A percentile compares a stretch with the other conserved stretches of the same genome.
Evolutionary conservation across 2,329 filamentous ascomycete genomes (phyloP).

Genomic region (Aspergillus sp.): DNA sequence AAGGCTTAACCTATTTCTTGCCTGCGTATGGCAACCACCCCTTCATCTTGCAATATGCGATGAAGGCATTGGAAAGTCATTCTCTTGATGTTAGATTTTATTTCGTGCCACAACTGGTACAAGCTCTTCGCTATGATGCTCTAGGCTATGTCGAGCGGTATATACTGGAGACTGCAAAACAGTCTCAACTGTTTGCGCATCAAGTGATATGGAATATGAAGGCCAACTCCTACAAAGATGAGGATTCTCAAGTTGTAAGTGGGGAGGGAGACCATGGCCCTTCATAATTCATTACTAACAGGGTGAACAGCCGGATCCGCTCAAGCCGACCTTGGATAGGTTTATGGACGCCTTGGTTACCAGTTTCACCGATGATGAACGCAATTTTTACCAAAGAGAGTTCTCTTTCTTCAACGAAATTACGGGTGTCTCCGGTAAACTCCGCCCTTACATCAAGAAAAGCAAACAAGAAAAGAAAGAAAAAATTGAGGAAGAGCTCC

Average conservation of each 20-base stretch:
- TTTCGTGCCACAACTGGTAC: conserved; percentile 97
- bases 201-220: conserved; percentile 99
- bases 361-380: conserved; percentile 77
- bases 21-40: conserved; percentile 89
- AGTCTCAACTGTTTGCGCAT: conserved; percentile 97
- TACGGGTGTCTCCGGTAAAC: conserved; percentile 89
- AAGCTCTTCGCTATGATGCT: conserved; percentile 87
- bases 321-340: conserved; percentile 89
- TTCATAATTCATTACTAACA: conserved; percentile 10
- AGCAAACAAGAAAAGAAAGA: conserved; percentile 97
- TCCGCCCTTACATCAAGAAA: conserved; percentile 88
- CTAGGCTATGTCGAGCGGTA: conserved; percentile 95
- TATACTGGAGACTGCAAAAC: conserved; percentile 93
- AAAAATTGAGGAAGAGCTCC: conserved; percentile 97
- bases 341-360: conserved; percentile 82
- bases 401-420: conserved; percentile 99
- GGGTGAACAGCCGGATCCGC: conserved; percentile 68
- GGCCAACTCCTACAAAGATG: conserved; percentile 96
- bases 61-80: conserved; percentile 90
- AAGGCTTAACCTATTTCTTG: conserved; percentile 88
- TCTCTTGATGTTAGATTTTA: conserved; percentile 98
- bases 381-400: conserved; percentile 86
- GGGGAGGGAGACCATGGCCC: background rate
- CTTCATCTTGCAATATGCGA: conserved; percentile 93
- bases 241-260: conserved; percentile 78